These are phyloP conservation scores for Juglanconis juglandina DNA, from an alignment of 2,329 filamentous ascomycete genomes.

Conservation along the genomic window DNA sequence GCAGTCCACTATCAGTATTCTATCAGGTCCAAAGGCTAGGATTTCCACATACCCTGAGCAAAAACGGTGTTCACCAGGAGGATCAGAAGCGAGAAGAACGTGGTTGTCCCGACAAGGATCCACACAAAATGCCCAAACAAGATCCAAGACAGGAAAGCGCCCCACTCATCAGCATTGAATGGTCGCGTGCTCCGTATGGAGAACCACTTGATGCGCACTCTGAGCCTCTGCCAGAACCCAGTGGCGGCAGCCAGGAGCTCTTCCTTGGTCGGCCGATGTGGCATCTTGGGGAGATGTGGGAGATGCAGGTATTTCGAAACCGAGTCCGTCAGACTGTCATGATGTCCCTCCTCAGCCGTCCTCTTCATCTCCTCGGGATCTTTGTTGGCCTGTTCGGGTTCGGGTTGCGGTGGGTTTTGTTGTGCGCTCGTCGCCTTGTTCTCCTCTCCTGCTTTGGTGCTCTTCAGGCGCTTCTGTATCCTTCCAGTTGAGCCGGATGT, in stretches of 20 bases:
- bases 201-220: slow-evolving; percentile 95
- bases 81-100: slow-evolving; percentile 90
- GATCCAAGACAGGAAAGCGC: slow-evolving; percentile 93
- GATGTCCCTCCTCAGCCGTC: not conserved
- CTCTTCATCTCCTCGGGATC: slow-evolving; percentile 34
- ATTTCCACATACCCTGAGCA: slow-evolving; percentile 67
- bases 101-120: slow-evolving; percentile 95
- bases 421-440: slow-evolving; percentile 16
- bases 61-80: slow-evolving; percentile 93
- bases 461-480: slow-evolving; percentile 28
- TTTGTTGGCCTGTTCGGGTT: slow-evolving; percentile 21
- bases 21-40: not conserved
- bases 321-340: slow-evolving; percentile 39
- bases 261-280: slow-evolving; percentile 89
- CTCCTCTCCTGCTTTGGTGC: slow-evolving; percentile 25
- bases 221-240: slow-evolving; percentile 86
- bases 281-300: slow-evolving; percentile 61
- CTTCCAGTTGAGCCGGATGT: slow-evolving; percentile 23
- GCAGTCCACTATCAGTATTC: slow-evolving; percentile 10
- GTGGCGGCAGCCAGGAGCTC: slow-evolving; percentile 88
- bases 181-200: slow-evolving; percentile 90
- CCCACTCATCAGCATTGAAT: slow-evolving; percentile 95
- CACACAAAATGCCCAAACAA: slow-evolving; percentile 89
- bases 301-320: slow-evolving; percentile 60
- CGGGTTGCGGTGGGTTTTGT: slow-evolving; percentile 18